Evolutionary conservation across 2,329 filamentous ascomycete genomes (phyloP).

Genomic region (Leptographium lundbergii): DNA sequence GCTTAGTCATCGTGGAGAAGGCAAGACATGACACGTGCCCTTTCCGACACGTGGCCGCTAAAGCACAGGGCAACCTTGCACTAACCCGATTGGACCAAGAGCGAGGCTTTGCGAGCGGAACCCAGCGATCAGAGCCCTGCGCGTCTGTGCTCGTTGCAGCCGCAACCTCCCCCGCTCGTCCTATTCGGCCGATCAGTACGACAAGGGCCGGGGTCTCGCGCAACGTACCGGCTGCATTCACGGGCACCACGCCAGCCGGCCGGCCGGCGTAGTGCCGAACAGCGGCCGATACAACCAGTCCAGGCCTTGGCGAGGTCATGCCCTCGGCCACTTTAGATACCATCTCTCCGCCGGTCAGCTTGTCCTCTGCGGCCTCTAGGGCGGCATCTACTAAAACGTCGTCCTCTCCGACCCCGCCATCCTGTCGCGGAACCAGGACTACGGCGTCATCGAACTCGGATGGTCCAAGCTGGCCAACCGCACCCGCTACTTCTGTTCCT

Average conservation of each 20-base stretch:
- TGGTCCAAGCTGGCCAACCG: too few species aligned
- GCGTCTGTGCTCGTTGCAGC: slow-evolving; percentile 13
- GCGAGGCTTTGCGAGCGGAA: too few species aligned
- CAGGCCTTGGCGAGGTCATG: slow-evolving; percentile 23
- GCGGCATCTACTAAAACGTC: slow-evolving; percentile 24
- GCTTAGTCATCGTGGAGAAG: too few species aligned
- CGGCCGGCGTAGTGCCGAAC: slow-evolving; percentile 6
- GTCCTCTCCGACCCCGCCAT: slow-evolving; percentile 29
- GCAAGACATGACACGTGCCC: too few species aligned
- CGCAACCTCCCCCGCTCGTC: slow-evolving; percentile 16
- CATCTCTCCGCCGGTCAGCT: slow-evolving; percentile 22
- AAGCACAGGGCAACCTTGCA: too few species aligned
- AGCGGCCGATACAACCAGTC: slow-evolving; percentile 17
- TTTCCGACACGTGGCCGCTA: too few species aligned
- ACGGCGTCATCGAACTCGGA: slow-evolving; percentile 26
- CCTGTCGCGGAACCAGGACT: slow-evolving; percentile 22
- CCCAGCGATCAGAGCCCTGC: not conserved
- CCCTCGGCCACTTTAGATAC: slow-evolving; percentile 32
- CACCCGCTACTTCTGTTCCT: too few species aligned
- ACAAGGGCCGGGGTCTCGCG: slow-evolving; percentile 13
- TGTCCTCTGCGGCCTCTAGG: slow-evolving; percentile 29
- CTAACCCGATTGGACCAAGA: too few species aligned
- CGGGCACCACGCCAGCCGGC: slow-evolving; percentile 9
- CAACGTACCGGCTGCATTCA: slow-evolving; percentile 15
- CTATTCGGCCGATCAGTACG: slow-evolving; percentile 16